A percentile compares a stretch with the other conserved stretches of the same genome.
Evolutionary conservation across 2,329 filamentous ascomycete species (phyloP).

Genomic region (Colletotrichum cereale): DNA sequence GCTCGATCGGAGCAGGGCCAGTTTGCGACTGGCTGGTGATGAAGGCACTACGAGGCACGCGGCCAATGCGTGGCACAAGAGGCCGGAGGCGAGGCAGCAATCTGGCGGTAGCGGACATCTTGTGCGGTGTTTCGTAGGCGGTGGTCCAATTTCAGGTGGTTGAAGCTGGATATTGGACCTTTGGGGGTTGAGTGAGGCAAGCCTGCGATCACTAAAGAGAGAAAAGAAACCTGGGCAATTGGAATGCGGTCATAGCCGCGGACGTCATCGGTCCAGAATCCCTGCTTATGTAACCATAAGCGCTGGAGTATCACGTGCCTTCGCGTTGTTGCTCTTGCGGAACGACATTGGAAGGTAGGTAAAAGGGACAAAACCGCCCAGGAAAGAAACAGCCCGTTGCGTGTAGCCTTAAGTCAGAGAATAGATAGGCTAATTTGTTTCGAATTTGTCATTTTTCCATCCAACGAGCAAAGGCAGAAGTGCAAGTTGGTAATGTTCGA

Average conservation of each 20-base stretch:
- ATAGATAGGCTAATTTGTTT: neutral
- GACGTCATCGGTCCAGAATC: conserved; percentile 49
- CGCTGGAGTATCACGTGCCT: conserved; percentile 5
- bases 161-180: conserved; percentile 16
- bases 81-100: conserved; percentile 50
- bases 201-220: conserved; percentile 30
- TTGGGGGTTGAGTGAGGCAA: conserved; percentile 32
- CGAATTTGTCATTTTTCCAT: neutral
- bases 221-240: neutral
- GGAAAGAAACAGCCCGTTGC: no score
- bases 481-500: neutral
- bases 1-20: conserved; percentile 45
- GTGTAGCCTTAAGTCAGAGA: neutral
- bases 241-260: conserved; percentile 44
- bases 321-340: neutral
- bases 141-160: conserved; percentile 18
- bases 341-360: neutral
- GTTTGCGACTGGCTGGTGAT: conserved; percentile 46
- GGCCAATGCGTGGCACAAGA: conserved; percentile 44
- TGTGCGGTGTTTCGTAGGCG: conserved; percentile 9
- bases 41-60: conserved; percentile 47
- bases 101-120: conserved; percentile 50
- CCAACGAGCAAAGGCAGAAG: no score
- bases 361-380: neutral
- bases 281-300: conserved; percentile 19